Conservation (phyloP, 2,329 filamentous ascomycete species). For the Fusarium ambrosium region DNA sequence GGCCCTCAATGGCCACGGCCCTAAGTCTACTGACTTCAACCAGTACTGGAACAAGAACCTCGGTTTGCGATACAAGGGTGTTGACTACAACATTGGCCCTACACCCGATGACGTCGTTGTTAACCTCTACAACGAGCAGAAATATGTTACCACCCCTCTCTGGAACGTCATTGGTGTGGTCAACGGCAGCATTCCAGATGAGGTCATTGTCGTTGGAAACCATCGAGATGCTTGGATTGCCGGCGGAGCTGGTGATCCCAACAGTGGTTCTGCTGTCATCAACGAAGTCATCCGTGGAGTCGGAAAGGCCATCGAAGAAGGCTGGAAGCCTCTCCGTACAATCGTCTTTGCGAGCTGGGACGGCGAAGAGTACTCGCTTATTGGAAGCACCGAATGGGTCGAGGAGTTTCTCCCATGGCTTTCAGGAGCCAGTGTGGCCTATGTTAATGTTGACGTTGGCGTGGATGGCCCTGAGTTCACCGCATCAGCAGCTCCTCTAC, state of each 20-base stretch:
- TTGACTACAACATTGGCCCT: slow-evolving; percentile 88
- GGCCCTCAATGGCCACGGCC: slow-evolving; percentile 90
- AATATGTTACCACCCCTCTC: slow-evolving; percentile 83
- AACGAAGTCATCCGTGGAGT: slow-evolving; percentile 85
- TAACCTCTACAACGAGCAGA: slow-evolving; percentile 83
- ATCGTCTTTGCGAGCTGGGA: slow-evolving; percentile 92
- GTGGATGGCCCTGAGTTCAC: slow-evolving; percentile 74
- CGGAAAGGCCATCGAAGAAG: slow-evolving; percentile 74
- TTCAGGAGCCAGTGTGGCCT: slow-evolving; percentile 78
- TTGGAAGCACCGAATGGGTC: slow-evolving; percentile 94
- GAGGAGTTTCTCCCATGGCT: slow-evolving; percentile 91
- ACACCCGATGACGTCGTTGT: slow-evolving; percentile 79
- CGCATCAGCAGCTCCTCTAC: slow-evolving; percentile 78
- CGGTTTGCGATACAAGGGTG: slow-evolving; percentile 82
- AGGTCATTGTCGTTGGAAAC: slow-evolving; percentile 92
- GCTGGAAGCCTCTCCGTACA: slow-evolving; percentile 78
- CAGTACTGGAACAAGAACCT: slow-evolving; percentile 77
- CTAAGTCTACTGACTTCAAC: slow-evolving; percentile 80
- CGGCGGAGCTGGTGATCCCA: slow-evolving; percentile 86
- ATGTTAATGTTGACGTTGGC: slow-evolving; percentile 88
- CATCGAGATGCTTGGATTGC: slow-evolving; percentile 92
- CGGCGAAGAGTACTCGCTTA: slow-evolving; percentile 85
- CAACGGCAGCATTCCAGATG: slow-evolving; percentile 86
- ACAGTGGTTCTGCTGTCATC: slow-evolving; percentile 83
- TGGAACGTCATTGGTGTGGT: slow-evolving; percentile 96